Evolutionary conservation across 1,139 yeast genomes (phyloP).

Genomic region (Candida mesenterica): DNA sequence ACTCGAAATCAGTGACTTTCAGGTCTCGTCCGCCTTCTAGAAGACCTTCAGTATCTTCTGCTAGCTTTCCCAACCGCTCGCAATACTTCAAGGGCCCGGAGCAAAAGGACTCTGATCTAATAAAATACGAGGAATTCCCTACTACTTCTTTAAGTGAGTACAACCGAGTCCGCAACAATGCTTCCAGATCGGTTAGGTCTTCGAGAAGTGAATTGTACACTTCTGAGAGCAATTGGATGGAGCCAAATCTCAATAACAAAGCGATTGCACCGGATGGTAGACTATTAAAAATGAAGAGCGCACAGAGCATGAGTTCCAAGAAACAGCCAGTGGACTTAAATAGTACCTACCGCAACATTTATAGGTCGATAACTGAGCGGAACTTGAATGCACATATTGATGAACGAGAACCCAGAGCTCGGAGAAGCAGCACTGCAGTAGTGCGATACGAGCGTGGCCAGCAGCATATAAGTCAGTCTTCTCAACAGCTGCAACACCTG

Average conservation of each 20-base stretch:
- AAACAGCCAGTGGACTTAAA: slow-evolving; percentile 20
- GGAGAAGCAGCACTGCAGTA: background rate
- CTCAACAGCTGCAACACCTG: background rate
- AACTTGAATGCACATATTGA: slow-evolving; percentile 22
- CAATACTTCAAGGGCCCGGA: slow-evolving; percentile 7
- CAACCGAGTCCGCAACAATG: slow-evolving; percentile 24
- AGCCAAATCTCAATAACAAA: slow-evolving; percentile 17
- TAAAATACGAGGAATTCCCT: slow-evolving; percentile 28
- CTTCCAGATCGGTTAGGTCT: slow-evolving; percentile 30
- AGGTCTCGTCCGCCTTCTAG: slow-evolving; percentile 30
- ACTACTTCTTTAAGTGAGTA: slow-evolving; percentile 38
- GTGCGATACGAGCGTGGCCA: background rate
- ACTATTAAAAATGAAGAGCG: slow-evolving; percentile 25
- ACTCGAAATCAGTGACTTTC: slow-evolving; percentile 27
- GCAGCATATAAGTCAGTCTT: background rate
- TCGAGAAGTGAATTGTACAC: slow-evolving; percentile 43
- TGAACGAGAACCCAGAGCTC: slow-evolving; percentile 10
- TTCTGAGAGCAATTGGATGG: slow-evolving; percentile 47
- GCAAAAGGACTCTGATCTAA: background rate
- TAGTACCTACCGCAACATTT: slow-evolving; percentile 33
- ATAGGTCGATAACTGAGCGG: slow-evolving; percentile 38
- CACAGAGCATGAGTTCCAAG: slow-evolving; percentile 23
- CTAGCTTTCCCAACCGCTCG: slow-evolving; percentile 16
- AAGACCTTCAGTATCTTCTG: slow-evolving; percentile 25
- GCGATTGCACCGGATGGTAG: slow-evolving; percentile 5